Percentiles rank a stretch among this genome's conserved stretches.
Evolutionary conservation across 2,329 filamentous ascomycete species (phyloP).

Genomic region (Cadophora sp.): DNA sequence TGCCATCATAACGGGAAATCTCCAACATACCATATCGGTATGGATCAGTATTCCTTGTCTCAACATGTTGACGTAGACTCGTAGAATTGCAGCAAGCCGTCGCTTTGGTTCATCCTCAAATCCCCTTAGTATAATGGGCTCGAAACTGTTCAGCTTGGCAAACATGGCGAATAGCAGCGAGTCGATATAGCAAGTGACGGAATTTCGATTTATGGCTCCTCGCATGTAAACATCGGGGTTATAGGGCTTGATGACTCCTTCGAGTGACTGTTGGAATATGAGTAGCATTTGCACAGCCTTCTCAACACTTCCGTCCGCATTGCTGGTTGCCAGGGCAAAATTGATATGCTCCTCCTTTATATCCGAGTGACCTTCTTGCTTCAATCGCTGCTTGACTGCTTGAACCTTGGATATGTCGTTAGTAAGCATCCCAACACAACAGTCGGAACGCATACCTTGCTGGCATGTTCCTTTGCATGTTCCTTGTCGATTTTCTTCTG

Average conservation of each 20-base stretch:
- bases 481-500: constrained; percentile 63
- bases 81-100: constrained; percentile 77
- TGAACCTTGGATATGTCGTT: constrained; percentile 53
- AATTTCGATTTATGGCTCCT: constrained; percentile 84
- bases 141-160: constrained; percentile 85
- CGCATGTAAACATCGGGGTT: constrained; percentile 74
- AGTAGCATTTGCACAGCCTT: constrained; percentile 79
- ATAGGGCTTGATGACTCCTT: constrained; percentile 79
- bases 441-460: background rate
- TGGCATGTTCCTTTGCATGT: constrained; percentile 44
- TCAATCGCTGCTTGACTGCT: constrained; percentile 58
- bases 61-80: constrained; percentile 93
- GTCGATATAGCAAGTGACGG: constrained; percentile 95
- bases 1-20: background rate
- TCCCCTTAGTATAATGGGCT: constrained; percentile 85
- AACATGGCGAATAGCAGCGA: constrained; percentile 96
- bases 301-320: constrained; percentile 72
- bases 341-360: constrained; percentile 67
- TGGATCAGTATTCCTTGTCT: constrained; percentile 85
- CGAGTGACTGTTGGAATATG: constrained; percentile 80
- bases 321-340: constrained; percentile 66
- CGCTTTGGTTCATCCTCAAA: constrained; percentile 75
- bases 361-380: constrained; percentile 58
- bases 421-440: background rate
- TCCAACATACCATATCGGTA: constrained; percentile 66